Conservation (phyloP, 345 rosid genomes). For the Syzygium oleosum region DNA sequence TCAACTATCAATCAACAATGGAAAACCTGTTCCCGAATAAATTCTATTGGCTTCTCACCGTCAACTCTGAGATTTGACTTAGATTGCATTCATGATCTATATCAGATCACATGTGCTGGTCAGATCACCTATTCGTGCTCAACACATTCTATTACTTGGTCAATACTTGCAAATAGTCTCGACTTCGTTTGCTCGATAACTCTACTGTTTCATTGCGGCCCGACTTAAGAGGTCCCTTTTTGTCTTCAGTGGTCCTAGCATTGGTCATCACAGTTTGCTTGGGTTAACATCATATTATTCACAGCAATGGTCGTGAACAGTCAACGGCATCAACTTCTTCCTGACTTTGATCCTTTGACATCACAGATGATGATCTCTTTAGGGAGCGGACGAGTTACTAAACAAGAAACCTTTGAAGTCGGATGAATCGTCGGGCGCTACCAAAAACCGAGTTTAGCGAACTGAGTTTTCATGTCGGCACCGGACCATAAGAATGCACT, state of each 20-base stretch:
- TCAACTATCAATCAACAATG: rapidly evolving
- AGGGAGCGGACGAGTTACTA: background rate
- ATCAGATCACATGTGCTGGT: rapidly evolving
- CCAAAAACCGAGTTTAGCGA: background rate
- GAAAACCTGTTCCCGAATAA: rapidly evolving
- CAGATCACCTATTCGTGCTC: background rate
- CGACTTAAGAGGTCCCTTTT: background rate
- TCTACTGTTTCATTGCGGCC: rapidly evolving
- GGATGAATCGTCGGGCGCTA: rapidly evolving
- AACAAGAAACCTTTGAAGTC: background rate
- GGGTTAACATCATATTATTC: too few species aligned
- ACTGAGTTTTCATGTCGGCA: too few species aligned
- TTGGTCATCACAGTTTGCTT: too few species aligned
- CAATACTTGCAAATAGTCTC: rapidly evolving
- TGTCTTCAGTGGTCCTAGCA: background rate
- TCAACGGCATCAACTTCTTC: background rate
- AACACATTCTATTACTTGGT: background rate
- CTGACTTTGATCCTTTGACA: background rate
- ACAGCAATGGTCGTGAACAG: background rate
- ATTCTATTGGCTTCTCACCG: background rate
- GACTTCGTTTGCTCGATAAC: rapidly evolving
- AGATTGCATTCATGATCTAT: rapidly evolving
- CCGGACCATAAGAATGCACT: background rate
- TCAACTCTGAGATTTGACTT: rapidly evolving
- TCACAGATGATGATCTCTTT: background rate